A percentile compares a stretch with the other conserved stretches of the same genome.
phyloP scores from a whole-genome alignment of 1,284 basidiomycete genomes.

The Papiliotrema nemorosa region DNA sequence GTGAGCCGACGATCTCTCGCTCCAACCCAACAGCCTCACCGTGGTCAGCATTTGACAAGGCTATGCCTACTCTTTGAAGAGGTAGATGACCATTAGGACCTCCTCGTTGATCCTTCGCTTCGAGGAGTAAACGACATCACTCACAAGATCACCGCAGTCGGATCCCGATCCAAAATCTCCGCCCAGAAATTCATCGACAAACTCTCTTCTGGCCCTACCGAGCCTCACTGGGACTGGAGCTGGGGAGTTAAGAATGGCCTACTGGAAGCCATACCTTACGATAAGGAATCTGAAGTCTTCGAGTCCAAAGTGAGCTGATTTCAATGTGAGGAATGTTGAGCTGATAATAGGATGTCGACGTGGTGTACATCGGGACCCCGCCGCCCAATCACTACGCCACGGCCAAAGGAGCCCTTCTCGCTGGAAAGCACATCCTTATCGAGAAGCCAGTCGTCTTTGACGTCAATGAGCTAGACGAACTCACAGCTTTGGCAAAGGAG shows the following conservation, averaged over 20 bases:
- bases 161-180: conserved; percentile 66
- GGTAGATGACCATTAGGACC: no score
- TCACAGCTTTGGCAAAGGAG: conserved; percentile 69
- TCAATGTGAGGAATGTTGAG: no score
- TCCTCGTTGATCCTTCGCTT: conserved; percentile 29
- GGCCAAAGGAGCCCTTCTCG: conserved; percentile 68
- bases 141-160: conserved; percentile 74
- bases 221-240: conserved; percentile 7
- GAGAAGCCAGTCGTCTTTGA: conserved; percentile 65
- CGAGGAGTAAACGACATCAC: conserved; percentile 68
- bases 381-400: conserved; percentile 80
- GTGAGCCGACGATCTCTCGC: neutral
- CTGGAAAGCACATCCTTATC: conserved; percentile 82
- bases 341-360: conserved; percentile 80
- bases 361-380: conserved; percentile 80
- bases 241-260: conserved; percentile 35
- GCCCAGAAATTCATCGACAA: conserved; percentile 68
- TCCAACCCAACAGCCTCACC: neutral
- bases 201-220: conserved; percentile 23
- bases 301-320: conserved; percentile 56
- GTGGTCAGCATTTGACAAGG: neutral
- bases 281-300: conserved; percentile 73
- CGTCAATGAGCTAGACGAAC: conserved; percentile 54
- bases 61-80: neutral
- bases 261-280: conserved; percentile 62